A percentile compares a stretch with the other conserved stretches of the same genome.
Evolutionary conservation across 2,329 filamentous ascomycete species (phyloP).

Genomic region (Calycina herbarum): DNA sequence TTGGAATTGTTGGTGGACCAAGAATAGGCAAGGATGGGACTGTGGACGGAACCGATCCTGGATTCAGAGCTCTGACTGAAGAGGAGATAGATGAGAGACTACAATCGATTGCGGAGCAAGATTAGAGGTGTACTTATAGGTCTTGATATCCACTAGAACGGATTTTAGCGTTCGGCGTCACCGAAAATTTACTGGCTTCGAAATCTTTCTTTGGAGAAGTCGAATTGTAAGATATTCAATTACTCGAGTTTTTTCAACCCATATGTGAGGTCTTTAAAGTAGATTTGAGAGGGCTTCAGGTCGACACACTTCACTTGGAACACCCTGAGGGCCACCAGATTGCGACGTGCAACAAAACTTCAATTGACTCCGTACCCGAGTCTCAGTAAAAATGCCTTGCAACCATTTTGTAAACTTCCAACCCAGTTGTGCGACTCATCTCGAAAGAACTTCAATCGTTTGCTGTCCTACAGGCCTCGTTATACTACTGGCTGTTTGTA

Average conservation of each 20-base stretch:
- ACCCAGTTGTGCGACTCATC: too few species aligned
- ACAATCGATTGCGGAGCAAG: conserved; percentile 98
- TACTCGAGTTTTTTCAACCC: neutral
- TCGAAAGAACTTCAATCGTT: too few species aligned
- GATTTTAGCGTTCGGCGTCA: conserved; percentile 9
- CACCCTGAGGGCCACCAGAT: too few species aligned
- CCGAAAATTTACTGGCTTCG: conserved; percentile 7
- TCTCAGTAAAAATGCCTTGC: too few species aligned
- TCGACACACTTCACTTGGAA: too few species aligned
- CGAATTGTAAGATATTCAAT: neutral
- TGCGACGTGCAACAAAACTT: too few species aligned
- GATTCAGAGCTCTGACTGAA: conserved; percentile 87
- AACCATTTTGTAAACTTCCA: too few species aligned
- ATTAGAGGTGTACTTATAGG: conserved; percentile 54
- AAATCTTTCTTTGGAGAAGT: neutral
- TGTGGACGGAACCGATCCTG: conserved; percentile 74
- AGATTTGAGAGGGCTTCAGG: too few species aligned
- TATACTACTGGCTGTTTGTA: too few species aligned
- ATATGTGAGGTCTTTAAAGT: too few species aligned
- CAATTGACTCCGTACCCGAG: too few species aligned
- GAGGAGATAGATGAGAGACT: conserved; percentile 98
- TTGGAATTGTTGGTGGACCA: conserved; percentile 93
- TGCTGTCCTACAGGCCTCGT: too few species aligned
- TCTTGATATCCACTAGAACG: conserved; percentile 8
- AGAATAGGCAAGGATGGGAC: conserved; percentile 77